phyloP scores from a whole-genome alignment of 805 yeast genomes.

The Grigorovia transvaalensis region DNA sequence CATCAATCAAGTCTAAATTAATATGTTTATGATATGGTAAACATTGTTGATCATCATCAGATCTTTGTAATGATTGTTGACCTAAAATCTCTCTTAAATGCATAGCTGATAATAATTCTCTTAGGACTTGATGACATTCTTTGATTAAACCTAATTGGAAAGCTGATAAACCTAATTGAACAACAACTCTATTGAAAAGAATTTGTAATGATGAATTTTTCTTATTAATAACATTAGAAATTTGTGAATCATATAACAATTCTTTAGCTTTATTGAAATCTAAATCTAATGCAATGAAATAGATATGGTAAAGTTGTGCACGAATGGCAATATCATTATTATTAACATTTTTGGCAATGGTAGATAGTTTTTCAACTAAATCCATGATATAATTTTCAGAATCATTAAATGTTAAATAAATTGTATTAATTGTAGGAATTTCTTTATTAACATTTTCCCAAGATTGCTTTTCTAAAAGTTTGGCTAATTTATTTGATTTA shows the following conservation, averaged over 20 bases:
- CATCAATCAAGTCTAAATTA: slow-evolving; percentile 87
- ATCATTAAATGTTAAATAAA: slow-evolving; percentile 21
- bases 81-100: slow-evolving; percentile 89
- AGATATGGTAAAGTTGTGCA: slow-evolving; percentile 76
- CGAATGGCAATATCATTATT: slow-evolving; percentile 64
- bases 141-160: slow-evolving; percentile 79
- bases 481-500: slow-evolving; percentile 72
- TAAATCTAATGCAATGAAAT: slow-evolving; percentile 84
- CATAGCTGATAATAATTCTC: slow-evolving; percentile 77
- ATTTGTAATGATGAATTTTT: slow-evolving; percentile 53
- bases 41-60: slow-evolving; percentile 38
- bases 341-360: slow-evolving; percentile 54
- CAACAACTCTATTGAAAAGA: slow-evolving; percentile 87
- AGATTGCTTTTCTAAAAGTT: slow-evolving; percentile 59
- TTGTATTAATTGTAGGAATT: slow-evolving; percentile 24
- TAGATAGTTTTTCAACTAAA: slow-evolving; percentile 55
- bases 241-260: slow-evolving; percentile 74
- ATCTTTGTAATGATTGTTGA: slow-evolving; percentile 71
- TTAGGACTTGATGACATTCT: slow-evolving; percentile 79
- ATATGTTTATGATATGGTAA: slow-evolving; percentile 98
- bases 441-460: slow-evolving; percentile 38
- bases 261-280: slow-evolving; percentile 61
- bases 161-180: slow-evolving; percentile 91
- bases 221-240: slow-evolving; percentile 71
- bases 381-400: slow-evolving; percentile 37